Percentiles rank a stretch among this genome's conserved stretches.
Conservation (phyloP, 2,329 filamentous ascomycete species). For the Westerdykella aurantiaca region DNA sequence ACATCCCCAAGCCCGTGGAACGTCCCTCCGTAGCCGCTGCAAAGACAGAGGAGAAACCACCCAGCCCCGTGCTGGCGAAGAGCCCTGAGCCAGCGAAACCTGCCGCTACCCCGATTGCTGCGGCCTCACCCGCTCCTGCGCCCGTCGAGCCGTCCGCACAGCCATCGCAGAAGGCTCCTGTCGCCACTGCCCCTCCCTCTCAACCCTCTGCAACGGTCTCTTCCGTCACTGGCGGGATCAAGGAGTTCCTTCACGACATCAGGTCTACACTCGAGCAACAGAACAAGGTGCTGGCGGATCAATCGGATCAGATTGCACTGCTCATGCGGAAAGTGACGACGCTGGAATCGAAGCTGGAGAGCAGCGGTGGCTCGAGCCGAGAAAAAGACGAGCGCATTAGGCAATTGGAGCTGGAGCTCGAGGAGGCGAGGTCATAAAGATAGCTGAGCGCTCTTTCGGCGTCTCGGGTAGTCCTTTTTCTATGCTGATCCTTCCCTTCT, state of each 20-base stretch:
- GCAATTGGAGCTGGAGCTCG: conserved; percentile 38
- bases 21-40: conserved; percentile 43
- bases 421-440: conserved; percentile 35
- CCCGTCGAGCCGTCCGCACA: conserved; percentile 33
- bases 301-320: conserved; percentile 67
- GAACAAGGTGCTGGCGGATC: conserved; percentile 68
- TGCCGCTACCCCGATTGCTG: conserved; percentile 37
- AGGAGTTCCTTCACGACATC: conserved; percentile 67
- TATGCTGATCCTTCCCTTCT: neutral
- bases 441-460: too few species aligned
- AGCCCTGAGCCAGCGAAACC: conserved; percentile 44
- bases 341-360: conserved; percentile 70
- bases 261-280: conserved; percentile 72
- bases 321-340: conserved; percentile 57
- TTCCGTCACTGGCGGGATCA: conserved; percentile 50
- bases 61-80: conserved; percentile 25
- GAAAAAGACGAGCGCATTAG: conserved; percentile 40
- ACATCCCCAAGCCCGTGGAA: conserved; percentile 69
- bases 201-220: conserved; percentile 37
- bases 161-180: conserved; percentile 15
- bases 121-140: conserved; percentile 33
- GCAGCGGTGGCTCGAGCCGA: conserved; percentile 22
- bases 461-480: too few species aligned
- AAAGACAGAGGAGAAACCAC: conserved; percentile 38
- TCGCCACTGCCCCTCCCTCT: conserved; percentile 31